A percentile compares a stretch with the other conserved stretches of the same genome.
Evolutionary conservation across 202 grass and related monocot genomes (phyloP).

Genomic region (Setaria italica): DNA sequence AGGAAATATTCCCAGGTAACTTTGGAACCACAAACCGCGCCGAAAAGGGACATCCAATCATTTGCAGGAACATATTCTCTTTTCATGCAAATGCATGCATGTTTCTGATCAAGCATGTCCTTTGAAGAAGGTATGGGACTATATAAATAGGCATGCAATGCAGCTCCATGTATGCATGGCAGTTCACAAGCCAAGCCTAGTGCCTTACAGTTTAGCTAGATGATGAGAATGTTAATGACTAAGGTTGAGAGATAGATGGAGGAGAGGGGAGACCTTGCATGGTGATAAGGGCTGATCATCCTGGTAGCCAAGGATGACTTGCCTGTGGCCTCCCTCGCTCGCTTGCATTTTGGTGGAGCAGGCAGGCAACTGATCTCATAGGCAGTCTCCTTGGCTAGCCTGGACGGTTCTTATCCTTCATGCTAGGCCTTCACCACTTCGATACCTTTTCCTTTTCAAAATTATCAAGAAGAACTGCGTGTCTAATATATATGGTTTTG

Average conservation of each 20-base stretch:
- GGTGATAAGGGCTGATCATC: slow-evolving; percentile 42
- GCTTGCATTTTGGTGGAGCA: neutral
- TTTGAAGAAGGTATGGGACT: neutral
- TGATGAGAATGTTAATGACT: neutral
- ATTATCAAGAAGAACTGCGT: neutral
- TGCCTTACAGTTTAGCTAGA: neutral
- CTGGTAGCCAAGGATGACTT: slow-evolving; percentile 61
- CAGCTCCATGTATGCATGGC: neutral
- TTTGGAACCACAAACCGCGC: neutral
- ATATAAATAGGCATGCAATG: slow-evolving; percentile 30
- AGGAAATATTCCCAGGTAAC: slow-evolving; percentile 14
- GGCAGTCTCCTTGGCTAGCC: slow-evolving; percentile 61
- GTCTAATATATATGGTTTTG: neutral
- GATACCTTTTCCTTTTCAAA: neutral
- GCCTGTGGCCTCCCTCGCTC: slow-evolving; percentile 36
- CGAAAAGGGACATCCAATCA: slow-evolving; percentile 14
- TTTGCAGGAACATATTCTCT: slow-evolving; percentile 35
- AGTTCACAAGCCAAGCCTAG: neutral
- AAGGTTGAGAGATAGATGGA: too few species aligned
- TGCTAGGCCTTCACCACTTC: slow-evolving; percentile 15
- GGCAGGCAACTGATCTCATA: slow-evolving; percentile 25
- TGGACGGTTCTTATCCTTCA: slow-evolving; percentile 45
- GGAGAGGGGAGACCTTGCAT: slow-evolving; percentile 21
- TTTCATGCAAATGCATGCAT: slow-evolving; percentile 17
- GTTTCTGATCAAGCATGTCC: neutral